Percentiles rank a stretch among this genome's conserved stretches.
Conservation (phyloP, 73 alveolate genomes). For the Paramecium primaurelia region DNA sequence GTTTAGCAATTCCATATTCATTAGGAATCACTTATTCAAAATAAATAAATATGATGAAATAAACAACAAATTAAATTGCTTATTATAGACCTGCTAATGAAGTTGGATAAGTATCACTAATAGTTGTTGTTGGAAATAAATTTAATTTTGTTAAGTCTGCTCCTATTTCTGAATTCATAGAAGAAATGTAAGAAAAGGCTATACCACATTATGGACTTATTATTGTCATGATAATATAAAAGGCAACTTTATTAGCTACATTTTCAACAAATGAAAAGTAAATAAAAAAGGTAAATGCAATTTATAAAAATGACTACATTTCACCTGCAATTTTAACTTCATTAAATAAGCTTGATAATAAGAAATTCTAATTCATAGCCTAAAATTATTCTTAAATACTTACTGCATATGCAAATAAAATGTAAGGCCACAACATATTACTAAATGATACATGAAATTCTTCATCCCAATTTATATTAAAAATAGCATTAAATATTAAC, state of each 20-base stretch:
- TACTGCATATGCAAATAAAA: constrained; percentile 45
- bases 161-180: constrained; percentile 7
- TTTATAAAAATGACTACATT: constrained; percentile 28
- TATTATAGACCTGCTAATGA: background rate
- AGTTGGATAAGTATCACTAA: constrained; percentile 33
- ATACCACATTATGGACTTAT: constrained; percentile 49
- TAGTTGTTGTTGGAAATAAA: background rate
- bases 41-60: constrained; percentile 69
- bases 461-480: background rate
- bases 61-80: constrained; percentile 58
- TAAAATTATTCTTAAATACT: background rate
- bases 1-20: constrained; percentile 77
- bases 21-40: constrained; percentile 80
- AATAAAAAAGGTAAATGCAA: constrained; percentile 39
- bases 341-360: constrained; percentile 31
- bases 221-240: background rate
- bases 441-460: background rate
- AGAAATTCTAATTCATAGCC: constrained; percentile 52
- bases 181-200: constrained; percentile 49
- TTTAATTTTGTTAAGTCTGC: background rate
- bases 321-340: constrained; percentile 59
- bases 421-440: background rate
- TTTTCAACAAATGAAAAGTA: constrained; percentile 39
- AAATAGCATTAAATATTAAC: background rate
- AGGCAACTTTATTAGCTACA: background rate